Base-by-base conservation (phyloP, 768 basidiomycete genomes). In the Hygrophorus russula region DNA sequence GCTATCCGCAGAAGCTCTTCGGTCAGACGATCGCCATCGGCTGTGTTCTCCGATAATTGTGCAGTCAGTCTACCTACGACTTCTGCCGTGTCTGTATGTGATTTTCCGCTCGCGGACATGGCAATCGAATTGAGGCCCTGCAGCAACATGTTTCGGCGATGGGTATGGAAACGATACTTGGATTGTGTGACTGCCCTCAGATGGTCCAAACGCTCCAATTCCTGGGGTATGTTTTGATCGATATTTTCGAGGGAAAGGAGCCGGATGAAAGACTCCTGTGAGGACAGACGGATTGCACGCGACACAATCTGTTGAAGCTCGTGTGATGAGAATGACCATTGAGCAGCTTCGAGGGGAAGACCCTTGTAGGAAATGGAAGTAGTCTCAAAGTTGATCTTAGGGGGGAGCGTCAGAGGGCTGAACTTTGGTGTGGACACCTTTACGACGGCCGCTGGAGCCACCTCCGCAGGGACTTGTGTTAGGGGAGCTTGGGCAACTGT, bases 241-340 rank as follows among this genome's bases (percentile, higher is more conserved):
- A 84, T 64, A 12, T 72, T 71, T 11, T 81, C 72, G 11, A 74
- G 49, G 10, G 82, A 73, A 15, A 88, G 67, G 8, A 88, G 65
- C 3, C 83, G 81, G 39, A 87, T 74, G 51, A 78, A 82, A 2
- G 80, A 78, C 46, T 82, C 80, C 47, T 70, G 67, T 0, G 81
- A 76, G 8, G 81, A 82, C 14, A 72, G 64, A 11, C 80, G 74
- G 50, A 88, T 83, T 4, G 82, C 80, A 5, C 73, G 68, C 24
- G 82, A 79, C 14, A 85, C 84, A 46, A 85, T 73, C 17, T 73
- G 67, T 53, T 86, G 85, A 24, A 87, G 70, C 48, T 84, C 62
- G 53, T 64, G 49, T 54, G 73, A 56, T 56, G 76, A 74, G 61
- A 86, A 63, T 55, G 81, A 73, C 72, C 73, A 74, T 20, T 74